phyloP scores from a whole-genome alignment of 768 basidiomycete genomes.

The Suillus fuscotomentosus region DNA sequence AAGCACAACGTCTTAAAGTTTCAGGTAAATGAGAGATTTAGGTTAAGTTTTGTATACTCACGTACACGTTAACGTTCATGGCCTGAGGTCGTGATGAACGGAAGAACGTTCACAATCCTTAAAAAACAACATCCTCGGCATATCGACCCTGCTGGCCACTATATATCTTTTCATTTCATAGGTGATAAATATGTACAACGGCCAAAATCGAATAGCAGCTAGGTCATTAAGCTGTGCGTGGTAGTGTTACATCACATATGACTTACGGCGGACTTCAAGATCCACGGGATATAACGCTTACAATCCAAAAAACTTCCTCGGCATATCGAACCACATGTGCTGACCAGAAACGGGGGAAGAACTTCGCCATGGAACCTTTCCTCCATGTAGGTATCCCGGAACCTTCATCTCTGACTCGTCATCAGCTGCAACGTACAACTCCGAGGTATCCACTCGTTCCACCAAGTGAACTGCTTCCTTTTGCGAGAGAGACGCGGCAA shows the following conservation, averaged over 20 bases:
- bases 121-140: conserved; percentile 18
- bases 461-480: neutral
- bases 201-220: neutral
- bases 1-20: neutral
- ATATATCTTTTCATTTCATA: neutral
- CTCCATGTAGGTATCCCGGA: conserved; percentile 51
- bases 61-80: neutral
- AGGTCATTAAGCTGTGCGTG: neutral
- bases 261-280: neutral
- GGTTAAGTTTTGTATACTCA: neutral
- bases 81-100: neutral
- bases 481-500: neutral
- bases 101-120: conserved; percentile 14
- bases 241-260: neutral
- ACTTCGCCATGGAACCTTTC: conserved; percentile 11
- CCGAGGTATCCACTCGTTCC: conserved; percentile 8
- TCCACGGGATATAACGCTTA: conserved; percentile 9
- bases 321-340: conserved; percentile 19
- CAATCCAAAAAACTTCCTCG: conserved; percentile 23
- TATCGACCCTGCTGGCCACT: conserved; percentile 5
- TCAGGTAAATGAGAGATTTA: neutral
- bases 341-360: neutral
- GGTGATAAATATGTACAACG: neutral
- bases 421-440: conserved; percentile 14
- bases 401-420: conserved; percentile 39